Base-by-base conservation (phyloP, 495 filamentous ascomycete genomes). In the Neurospora tetrasperma region DNA sequence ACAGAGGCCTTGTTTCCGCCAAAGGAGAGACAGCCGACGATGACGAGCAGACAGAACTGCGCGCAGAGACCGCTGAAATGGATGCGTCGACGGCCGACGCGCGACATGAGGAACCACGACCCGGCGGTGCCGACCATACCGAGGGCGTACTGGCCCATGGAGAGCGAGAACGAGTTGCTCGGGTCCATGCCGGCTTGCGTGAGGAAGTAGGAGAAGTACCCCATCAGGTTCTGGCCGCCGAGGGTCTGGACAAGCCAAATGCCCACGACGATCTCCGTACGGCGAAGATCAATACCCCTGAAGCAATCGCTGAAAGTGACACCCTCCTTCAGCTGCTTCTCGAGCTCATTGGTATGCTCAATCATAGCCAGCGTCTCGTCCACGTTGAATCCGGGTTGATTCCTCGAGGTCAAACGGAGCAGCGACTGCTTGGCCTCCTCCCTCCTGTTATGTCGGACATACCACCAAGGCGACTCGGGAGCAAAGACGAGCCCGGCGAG, bases 391-490 rank as follows among this genome's bases (percentile, higher is more conserved):
- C 83, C 82, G 0, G 82, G 79, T 38, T 89, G 84, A 16, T 84
- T 83, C 23, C 80, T 78, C 66, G 82, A 87, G 6, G 86, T 89
- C 69, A 93, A 79, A n/a, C 89, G 86, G 2, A 85, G 77, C n/a
- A 92, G 81, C 9, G 88, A 80, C 8, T 81, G 79, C 74, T 88
- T 89, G 0, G 91, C 91, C 44, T 89, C 86, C 11, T 77, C 79
- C 20, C 80, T 80, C n/a, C 83, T 82, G 18, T 85, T 87, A 44
- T 88, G 86, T 5, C 90, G 85, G 68, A 92, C 86, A 42, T 91
- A 82, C 90, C 90, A 92, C 90, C 90, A 93, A 0, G 91, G 91
- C 0, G 87, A 80, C 79, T 93, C 91, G 6, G 91, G 91, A 0
- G 89, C 90, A 42, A 91, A 85, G 69, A 83, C 75, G 23, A 89